Base-by-base conservation (phyloP, 1,284 basidiomycete species). In the Sporisorium sorghi region DNA sequence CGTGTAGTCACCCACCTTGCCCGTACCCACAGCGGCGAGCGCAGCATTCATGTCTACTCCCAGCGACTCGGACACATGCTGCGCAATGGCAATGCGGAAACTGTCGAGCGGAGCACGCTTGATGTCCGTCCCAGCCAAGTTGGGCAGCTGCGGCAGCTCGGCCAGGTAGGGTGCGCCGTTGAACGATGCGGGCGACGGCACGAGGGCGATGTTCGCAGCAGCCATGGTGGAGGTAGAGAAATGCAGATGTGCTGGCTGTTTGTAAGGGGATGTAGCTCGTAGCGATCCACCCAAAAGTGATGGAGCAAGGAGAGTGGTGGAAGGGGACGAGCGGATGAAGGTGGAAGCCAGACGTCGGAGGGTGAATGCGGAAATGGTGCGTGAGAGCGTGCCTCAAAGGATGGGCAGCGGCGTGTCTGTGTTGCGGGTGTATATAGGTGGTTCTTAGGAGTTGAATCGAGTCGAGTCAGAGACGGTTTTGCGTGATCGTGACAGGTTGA, bases 1-100 rank as follows among this genome's bases (percentile, higher is more conserved):
- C 0, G 92, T 93, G 79, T 97, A 94, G 86, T 99, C 96, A 48
- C 89, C 90, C 24, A 76, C 66, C 86, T 96, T 95, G 86, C 94
- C 94, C 50, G 92, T 92, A 85, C 95, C 92, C 6, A 97, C 91
- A 15, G 92, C 95, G 28, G 88, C 85, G 84, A 92, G 96, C 0
- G 90, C 92, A 81, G 93, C 87, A 12, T 83, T 78, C 47, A 85
- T 50, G 30, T 77, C 69, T 24, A 83, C 65, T 17, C 89, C 89
- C 30, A 96, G 87, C 0, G 90, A 89, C 49, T 91, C 89, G 9
- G 90, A 89, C 49, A 97, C 86, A 61, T 89, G 87, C 79, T 91
- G 88, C 2, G 96, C 94, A 73, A 93, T 93, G 39, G 93, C 90
- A 26, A 90, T 89, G 58, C 91, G 88, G 88, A 96, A 98, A 7